phyloP scores from a whole-genome alignment of 352 stramenopile genomes.

The Phytophthora meadii region DNA sequence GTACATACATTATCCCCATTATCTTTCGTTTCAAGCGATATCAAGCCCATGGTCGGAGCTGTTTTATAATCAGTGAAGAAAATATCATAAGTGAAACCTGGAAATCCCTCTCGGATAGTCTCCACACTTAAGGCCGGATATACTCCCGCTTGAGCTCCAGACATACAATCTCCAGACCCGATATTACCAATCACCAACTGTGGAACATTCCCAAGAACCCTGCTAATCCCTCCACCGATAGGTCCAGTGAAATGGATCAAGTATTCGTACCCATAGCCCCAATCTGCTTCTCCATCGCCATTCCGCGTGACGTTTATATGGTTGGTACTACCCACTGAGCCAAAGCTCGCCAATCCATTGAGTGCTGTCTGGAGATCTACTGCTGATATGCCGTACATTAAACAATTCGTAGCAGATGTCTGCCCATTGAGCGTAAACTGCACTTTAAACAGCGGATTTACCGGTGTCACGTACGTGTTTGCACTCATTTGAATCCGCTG shows the following conservation, averaged over 20 bases:
- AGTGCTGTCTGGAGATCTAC: conserved; percentile 63
- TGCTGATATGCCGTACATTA: conserved; percentile 77
- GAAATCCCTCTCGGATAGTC: conserved; percentile 63
- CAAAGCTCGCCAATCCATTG: conserved; percentile 65
- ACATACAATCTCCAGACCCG: conserved; percentile 45
- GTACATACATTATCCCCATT: conserved; percentile 14
- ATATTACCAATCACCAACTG: conserved; percentile 63
- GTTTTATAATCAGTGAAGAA: conserved; percentile 67
- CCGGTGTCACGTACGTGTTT: conserved; percentile 62
- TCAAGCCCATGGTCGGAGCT: conserved; percentile 31
- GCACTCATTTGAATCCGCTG: conserved; percentile 77
- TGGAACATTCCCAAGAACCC: conserved; percentile 64
- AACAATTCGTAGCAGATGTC: conserved; percentile 62
- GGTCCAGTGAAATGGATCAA: conserved; percentile 69
- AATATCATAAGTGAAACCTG: conserved; percentile 79
- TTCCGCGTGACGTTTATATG: conserved; percentile 75
- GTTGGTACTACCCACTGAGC: conserved; percentile 21
- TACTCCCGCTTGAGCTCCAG: conserved; percentile 39
- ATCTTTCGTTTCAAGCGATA: conserved; percentile 45
- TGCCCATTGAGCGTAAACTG: conserved; percentile 64
- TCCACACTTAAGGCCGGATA: conserved; percentile 72
- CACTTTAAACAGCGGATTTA: conserved; percentile 62
- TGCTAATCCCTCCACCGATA: conserved; percentile 59
- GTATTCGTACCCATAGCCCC: conserved; percentile 86
- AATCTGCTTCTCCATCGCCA: conserved; percentile 66